Evolutionary conservation across 768 basidiomycete genomes (phyloP).

Genomic region (Pleurotus sapidus): DNA sequence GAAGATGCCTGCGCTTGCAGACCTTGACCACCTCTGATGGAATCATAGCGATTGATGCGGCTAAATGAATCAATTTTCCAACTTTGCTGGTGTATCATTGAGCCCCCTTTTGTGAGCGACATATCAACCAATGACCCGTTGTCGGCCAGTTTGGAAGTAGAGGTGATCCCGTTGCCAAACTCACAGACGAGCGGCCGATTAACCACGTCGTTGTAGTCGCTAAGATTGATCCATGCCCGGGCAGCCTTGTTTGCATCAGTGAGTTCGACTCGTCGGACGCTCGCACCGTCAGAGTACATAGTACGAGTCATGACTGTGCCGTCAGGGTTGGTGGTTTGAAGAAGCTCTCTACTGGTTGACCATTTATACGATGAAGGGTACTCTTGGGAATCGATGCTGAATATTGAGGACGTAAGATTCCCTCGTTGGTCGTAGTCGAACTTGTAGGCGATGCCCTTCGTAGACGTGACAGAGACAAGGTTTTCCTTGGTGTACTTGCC

Average conservation of each 20-base stretch:
- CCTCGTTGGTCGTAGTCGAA: conserved; percentile 3
- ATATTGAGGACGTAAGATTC: background rate
- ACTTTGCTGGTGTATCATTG: conserved; percentile 7
- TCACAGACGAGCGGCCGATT: conserved; percentile 10
- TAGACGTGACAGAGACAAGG: background rate
- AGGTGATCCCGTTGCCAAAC: conserved; percentile 11
- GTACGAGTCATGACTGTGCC: background rate
- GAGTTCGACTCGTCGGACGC: background rate
- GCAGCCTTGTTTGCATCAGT: background rate
- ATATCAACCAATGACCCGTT: conserved; percentile 9
- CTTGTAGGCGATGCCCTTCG: background rate
- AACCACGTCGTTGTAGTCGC: conserved; percentile 9
- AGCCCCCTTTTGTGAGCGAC: background rate
- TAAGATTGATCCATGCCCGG: conserved; percentile 2
- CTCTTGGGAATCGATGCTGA: background rate
- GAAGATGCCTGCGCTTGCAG: background rate
- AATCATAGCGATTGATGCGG: conserved; percentile 7
- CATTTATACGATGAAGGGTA: background rate
- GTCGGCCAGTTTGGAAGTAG: background rate
- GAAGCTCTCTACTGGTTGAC: conserved; percentile 3
- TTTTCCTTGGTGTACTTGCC: background rate
- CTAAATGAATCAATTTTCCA: conserved; percentile 11
- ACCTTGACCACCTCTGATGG: background rate
- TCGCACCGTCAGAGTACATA: conserved; percentile 2
- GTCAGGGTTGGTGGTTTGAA: background rate